Evolutionary conservation across 176 grass and related monocot species (phyloP).

Genomic region (Oryza punctata): DNA sequence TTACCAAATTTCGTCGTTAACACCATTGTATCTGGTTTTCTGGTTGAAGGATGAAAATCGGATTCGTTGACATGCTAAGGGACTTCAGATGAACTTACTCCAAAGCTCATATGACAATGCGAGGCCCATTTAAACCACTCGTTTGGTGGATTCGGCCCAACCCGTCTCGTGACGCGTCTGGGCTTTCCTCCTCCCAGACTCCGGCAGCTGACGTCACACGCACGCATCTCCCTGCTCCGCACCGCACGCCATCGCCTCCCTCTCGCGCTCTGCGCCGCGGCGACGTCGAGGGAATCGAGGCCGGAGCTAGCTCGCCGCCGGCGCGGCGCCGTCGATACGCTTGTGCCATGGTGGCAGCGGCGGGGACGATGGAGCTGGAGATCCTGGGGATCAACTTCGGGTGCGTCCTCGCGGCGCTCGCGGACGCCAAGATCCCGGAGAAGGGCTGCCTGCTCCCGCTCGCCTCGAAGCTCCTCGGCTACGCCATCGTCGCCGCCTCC

Average conservation of each 20-base stretch:
- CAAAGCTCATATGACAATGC: not conserved
- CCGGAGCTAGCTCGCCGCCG: too few species aligned
- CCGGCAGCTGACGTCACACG: not conserved
- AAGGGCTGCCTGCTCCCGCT: conserved; percentile 86
- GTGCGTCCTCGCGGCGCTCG: conserved; percentile 66
- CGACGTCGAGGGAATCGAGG: not conserved
- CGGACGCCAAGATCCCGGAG: conserved; percentile 65
- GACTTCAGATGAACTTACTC: too few species aligned
- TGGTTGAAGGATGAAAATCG: too few species aligned
- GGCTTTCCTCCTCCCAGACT: not conserved
- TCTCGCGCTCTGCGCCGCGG: too few species aligned
- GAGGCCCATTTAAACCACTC: not conserved
- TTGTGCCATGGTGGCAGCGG: conserved; percentile 46
- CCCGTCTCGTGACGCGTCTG: not conserved
- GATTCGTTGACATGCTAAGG: too few species aligned
- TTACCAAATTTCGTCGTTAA: too few species aligned
- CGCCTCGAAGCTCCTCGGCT: conserved; percentile 87
- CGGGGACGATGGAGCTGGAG: conserved; percentile 73
- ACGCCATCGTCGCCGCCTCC: conserved; percentile 93
- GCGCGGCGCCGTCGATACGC: not conserved
- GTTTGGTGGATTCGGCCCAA: too few species aligned
- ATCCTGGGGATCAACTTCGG: conserved; percentile 88
- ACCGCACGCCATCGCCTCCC: not conserved
- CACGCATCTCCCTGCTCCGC: not conserved
- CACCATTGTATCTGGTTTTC: too few species aligned